Percentiles rank a stretch among this genome's conserved stretches.
Conservation (phyloP, 345 rosid genomes). For the Raphanus raphanistrum region DNA sequence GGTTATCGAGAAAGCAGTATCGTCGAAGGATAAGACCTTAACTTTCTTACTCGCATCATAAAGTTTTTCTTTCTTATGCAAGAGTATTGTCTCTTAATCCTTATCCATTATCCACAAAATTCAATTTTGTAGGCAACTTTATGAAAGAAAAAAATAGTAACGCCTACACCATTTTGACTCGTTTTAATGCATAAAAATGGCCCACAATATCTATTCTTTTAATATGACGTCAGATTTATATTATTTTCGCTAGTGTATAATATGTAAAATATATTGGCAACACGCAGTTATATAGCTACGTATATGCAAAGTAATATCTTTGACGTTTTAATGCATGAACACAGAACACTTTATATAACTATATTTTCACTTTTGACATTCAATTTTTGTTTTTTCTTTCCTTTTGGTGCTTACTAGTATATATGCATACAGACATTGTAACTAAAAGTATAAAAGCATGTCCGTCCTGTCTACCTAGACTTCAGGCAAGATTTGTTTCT, state of each 20-base stretch:
- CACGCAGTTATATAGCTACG: not conserved
- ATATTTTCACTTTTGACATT: not conserved
- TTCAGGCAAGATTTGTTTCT: not conserved
- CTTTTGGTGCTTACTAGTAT: not conserved
- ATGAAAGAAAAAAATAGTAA: not conserved
- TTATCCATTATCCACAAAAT: conserved; percentile 34
- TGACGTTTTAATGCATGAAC: not conserved
- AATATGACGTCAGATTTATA: conserved; percentile 1
- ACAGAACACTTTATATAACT: not conserved
- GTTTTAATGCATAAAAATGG: conserved; percentile 12
- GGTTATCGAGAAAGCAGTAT: conserved; percentile 27
- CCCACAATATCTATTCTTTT: conserved; percentile 24
- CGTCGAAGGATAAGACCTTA: conserved; percentile 36
- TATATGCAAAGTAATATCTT: not conserved
- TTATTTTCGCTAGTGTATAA: conserved; percentile 3
- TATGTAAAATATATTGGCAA: conserved; percentile 1
- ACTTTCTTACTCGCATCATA: conserved; percentile 23
- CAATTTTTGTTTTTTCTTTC: not conserved
- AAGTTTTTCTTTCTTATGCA: conserved; percentile 14
- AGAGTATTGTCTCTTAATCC: conserved; percentile 22
- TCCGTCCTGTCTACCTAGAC: not conserved
- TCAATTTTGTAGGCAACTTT: conserved; percentile 37
- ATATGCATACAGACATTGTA: not conserved
- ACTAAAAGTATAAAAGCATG: not conserved
- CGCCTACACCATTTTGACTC: conserved; percentile 33